phyloP scores from a whole-genome alignment of 345 rosid genomes.

The Dovyalis caffra region DNA sequence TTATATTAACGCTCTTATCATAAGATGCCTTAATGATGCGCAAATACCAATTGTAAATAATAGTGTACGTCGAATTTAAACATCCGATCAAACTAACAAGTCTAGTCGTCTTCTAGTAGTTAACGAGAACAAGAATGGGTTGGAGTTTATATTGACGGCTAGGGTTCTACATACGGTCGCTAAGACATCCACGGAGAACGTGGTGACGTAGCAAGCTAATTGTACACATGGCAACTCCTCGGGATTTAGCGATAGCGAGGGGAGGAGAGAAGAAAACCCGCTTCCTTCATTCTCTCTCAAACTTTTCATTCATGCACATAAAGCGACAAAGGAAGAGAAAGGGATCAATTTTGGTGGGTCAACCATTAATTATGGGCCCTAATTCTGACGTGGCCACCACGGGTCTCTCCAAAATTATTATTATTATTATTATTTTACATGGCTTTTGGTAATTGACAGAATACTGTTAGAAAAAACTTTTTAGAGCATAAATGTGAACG shows the following conservation, averaged over 20 bases:
- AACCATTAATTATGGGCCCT: conserved; percentile 36
- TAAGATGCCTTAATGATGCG: neutral
- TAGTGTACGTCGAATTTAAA: no score
- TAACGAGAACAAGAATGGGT: neutral
- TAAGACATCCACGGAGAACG: conserved; percentile 22
- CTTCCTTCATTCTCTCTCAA: neutral
- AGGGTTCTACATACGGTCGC: conserved; percentile 31
- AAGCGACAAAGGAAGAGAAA: conserved; percentile 24
- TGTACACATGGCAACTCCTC: conserved; percentile 27
- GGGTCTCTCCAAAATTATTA: conserved; percentile 20
- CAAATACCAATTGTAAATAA: neutral
- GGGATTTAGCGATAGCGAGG: conserved; percentile 21
- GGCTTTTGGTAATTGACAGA: neutral
- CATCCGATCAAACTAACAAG: neutral
- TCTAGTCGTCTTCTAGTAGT: neutral
- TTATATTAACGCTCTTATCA: neutral
- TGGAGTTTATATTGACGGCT: conserved; percentile 31
- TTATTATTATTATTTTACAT: neutral
- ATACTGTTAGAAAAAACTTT: neutral
- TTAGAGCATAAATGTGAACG: neutral
- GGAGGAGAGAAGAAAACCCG: conserved; percentile 1
- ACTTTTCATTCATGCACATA: neutral
- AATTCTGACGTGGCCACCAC: conserved; percentile 50
- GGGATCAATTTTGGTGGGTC: conserved; percentile 44
- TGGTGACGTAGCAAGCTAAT: conserved; percentile 4